Base-by-base conservation (phyloP, 2,329 filamentous ascomycete species). In the Triangularia verruculosa region DNA sequence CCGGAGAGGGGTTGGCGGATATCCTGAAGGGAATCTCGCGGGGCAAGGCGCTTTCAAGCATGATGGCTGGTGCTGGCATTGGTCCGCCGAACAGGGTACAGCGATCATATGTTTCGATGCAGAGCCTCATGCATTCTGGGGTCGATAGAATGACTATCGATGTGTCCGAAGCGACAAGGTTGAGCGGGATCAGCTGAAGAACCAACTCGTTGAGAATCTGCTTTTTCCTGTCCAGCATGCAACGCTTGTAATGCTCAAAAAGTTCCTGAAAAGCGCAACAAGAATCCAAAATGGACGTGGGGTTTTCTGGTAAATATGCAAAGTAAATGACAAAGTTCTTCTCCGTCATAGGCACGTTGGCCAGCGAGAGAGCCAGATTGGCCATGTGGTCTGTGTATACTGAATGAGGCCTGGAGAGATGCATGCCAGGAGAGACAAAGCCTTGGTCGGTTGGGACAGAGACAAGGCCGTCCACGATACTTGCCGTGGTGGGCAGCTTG, bases 1-100 rank as follows among this genome's bases (percentile, higher is more conserved):
- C 90, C 17, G 86, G 84, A 0, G 90, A 91, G 1, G 90, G 89
- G 13, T 84, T 86, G 0, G 84, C 76, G 1, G 80, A 83, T 1
- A 93, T 77, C 72, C 91, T 90, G 76, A 96, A 95, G 57, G 91
- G 89, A 59, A 96, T 89, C 27, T 81, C 82, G 25, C 89, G 86
- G 11, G 91, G 90, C 3, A 90, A 78, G 0, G 86, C 79, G 67
- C 88, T 85, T 72, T 93, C 91, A 1, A 96, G 80, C 64, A 90
- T 81, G 61, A 95, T 86, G 0, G 90, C 87, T 2, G 91, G 89
- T 0, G 89, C 86, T 8, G 88, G 85, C 72, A 84, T 80, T 61
- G 83, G 75, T 11, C 84, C 82, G 8, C 78, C 78, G 57, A 85
- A 84, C 25, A 84, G 74, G 11, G 83, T 84, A 71, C 90, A 93